Evolutionary conservation across 805 yeast species (phyloP).

Genomic region (Yamadazyma akitaensis): DNA sequence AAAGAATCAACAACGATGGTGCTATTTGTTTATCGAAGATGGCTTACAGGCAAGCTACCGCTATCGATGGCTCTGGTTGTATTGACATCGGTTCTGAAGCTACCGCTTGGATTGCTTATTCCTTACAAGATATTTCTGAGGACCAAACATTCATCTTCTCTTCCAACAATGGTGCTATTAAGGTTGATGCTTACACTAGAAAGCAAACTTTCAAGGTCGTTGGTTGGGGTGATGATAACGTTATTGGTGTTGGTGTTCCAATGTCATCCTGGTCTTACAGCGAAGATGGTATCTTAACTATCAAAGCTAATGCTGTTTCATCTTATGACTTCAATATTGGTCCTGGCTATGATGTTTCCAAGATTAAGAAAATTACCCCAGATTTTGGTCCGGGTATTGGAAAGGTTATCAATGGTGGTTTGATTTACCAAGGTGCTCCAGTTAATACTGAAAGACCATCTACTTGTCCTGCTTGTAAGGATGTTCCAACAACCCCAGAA

Average conservation of each 20-base stretch:
- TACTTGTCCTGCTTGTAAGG: slow-evolving; percentile 19
- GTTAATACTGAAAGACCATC: slow-evolving; percentile 20
- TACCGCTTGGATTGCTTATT: slow-evolving; percentile 16
- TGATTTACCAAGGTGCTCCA: slow-evolving; percentile 16
- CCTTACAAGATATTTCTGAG: slow-evolving; percentile 12
- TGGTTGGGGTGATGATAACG: slow-evolving; percentile 28
- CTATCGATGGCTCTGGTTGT: slow-evolving; percentile 24
- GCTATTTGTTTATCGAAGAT: slow-evolving; percentile 22
- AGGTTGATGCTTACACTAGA: slow-evolving; percentile 16
- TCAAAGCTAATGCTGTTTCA: slow-evolving; percentile 11
- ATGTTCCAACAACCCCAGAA: slow-evolving; percentile 16
- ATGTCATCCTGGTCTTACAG: slow-evolving; percentile 11
- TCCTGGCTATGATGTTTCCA: slow-evolving; percentile 18
- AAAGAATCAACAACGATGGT: slow-evolving; percentile 19
- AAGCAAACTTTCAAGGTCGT: slow-evolving; percentile 21
- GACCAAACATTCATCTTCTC: slow-evolving; percentile 18
- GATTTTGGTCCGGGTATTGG: slow-evolving; percentile 19
- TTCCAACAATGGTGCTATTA: slow-evolving; percentile 13
- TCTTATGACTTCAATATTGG: slow-evolving; percentile 20
- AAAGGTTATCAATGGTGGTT: slow-evolving; percentile 19
- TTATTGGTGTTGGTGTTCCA: slow-evolving; percentile 21
- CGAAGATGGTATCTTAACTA: slow-evolving; percentile 14
- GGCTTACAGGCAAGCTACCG: slow-evolving; percentile 19
- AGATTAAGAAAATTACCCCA: slow-evolving; percentile 14
- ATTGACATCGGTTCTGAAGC: slow-evolving; percentile 17